phyloP scores from a whole-genome alignment of 1,284 basidiomycete genomes.

The Tilletia setariae region DNA sequence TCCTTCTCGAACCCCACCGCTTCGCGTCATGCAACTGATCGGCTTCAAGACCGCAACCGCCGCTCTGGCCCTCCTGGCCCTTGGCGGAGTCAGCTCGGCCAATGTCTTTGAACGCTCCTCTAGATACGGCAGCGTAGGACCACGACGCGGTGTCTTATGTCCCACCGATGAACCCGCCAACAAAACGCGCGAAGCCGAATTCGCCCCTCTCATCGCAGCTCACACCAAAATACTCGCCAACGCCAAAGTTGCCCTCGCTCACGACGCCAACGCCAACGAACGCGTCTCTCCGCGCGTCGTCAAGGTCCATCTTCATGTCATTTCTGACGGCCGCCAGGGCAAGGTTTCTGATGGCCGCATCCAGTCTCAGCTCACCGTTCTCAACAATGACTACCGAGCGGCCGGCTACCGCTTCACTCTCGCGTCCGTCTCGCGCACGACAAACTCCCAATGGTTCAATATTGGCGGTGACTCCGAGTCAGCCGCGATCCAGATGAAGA shows the following conservation, averaged over 20 bases:
- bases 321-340: constrained; percentile 26
- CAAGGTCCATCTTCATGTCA: constrained; percentile 30
- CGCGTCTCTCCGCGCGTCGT: background rate
- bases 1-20: too few relatives aligned
- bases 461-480: constrained; percentile 55
- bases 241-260: background rate
- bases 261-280: background rate
- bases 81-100: too few relatives aligned
- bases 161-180: background rate
- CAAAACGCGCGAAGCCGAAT: background rate
- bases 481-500: constrained; percentile 61
- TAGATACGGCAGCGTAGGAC: too few relatives aligned
- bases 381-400: constrained; percentile 60
- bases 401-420: constrained; percentile 59
- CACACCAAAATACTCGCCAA: background rate
- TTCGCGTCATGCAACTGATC: too few relatives aligned
- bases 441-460: constrained; percentile 61
- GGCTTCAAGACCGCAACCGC: too few relatives aligned
- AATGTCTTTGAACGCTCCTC: too few relatives aligned
- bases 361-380: constrained; percentile 56
- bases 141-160: too few relatives aligned
- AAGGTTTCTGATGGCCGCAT: constrained; percentile 25
- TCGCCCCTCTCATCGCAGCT: constrained; percentile 4
- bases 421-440: constrained; percentile 58
- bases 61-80: too few relatives aligned